A percentile compares a stretch with the other conserved stretches of the same genome.
phyloP scores from a whole-genome alignment of 2,329 filamentous ascomycete genomes.

The Penicillium concentricum region DNA sequence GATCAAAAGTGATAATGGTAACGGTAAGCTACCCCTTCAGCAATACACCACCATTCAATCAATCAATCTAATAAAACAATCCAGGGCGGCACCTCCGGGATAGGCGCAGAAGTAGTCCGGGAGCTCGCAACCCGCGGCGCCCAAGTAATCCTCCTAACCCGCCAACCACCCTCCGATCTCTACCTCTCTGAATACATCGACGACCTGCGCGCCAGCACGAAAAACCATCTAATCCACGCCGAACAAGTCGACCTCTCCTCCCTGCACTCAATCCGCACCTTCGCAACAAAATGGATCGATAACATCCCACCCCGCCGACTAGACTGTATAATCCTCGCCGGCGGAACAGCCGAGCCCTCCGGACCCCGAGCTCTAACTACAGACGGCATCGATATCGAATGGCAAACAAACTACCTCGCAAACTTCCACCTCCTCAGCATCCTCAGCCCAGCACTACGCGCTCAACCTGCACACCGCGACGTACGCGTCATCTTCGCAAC shows the following conservation, averaged over 20 bases:
- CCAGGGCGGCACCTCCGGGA: slow-evolving; percentile 84
- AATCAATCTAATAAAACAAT: slow-evolving; percentile 11
- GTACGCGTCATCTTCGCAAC: slow-evolving; percentile 83
- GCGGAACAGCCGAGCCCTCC: slow-evolving; percentile 63
- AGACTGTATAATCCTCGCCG: slow-evolving; percentile 89
- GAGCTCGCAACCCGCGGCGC: slow-evolving; percentile 79
- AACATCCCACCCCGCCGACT: slow-evolving; percentile 84
- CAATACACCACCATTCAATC: neutral
- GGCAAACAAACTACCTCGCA: slow-evolving; percentile 92
- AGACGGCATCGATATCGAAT: slow-evolving; percentile 83
- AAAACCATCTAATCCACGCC: slow-evolving; percentile 87
- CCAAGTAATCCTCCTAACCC: slow-evolving; percentile 86
- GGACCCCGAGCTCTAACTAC: slow-evolving; percentile 60
- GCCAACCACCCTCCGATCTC: slow-evolving; percentile 74
- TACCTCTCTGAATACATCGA: slow-evolving; percentile 93
- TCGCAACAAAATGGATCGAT: slow-evolving; percentile 97
- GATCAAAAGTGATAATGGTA: slow-evolving; percentile 89
- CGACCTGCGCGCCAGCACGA: slow-evolving; percentile 72
- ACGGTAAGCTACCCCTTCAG: slow-evolving; percentile 58
- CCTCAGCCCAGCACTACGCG: slow-evolving; percentile 81
- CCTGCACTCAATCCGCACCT: slow-evolving; percentile 85
- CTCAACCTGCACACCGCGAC: slow-evolving; percentile 90
- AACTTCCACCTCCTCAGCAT: slow-evolving; percentile 96
- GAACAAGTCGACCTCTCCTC: slow-evolving; percentile 89
- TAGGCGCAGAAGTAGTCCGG: slow-evolving; percentile 74